Evolutionary conservation across 2,329 filamentous ascomycete species (phyloP).

Genomic region (Thielaviopsis ethacetica): DNA sequence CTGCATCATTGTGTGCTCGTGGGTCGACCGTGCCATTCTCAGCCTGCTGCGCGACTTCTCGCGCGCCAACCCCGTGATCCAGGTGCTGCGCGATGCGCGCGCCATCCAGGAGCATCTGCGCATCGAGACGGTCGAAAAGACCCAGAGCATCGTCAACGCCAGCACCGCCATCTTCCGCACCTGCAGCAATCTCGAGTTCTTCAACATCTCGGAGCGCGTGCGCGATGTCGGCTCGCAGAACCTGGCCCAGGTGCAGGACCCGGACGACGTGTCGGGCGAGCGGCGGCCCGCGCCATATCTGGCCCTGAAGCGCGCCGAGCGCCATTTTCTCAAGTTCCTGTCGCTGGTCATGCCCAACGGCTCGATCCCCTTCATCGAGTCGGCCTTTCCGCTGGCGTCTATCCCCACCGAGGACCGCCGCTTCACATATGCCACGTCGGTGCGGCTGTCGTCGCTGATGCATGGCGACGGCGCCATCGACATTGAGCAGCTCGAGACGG

Average conservation of each 20-base stretch:
- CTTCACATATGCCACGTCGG: constrained; percentile 51
- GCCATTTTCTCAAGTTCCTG: constrained; percentile 54
- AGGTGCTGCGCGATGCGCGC: constrained; percentile 47
- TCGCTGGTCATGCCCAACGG: constrained; percentile 40
- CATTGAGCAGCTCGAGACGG: constrained; percentile 48
- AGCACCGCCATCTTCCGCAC: constrained; percentile 42
- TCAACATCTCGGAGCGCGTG: constrained; percentile 48
- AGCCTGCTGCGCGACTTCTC: constrained; percentile 44
- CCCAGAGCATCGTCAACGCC: constrained; percentile 40
- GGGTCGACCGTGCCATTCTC: constrained; percentile 49
- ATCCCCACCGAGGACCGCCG: constrained; percentile 41
- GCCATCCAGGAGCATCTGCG: constrained; percentile 48
- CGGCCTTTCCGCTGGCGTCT: constrained; percentile 47
- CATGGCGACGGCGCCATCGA: constrained; percentile 29
- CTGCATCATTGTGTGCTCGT: constrained; percentile 56
- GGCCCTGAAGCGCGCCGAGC: constrained; percentile 50
- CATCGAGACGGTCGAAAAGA: constrained; percentile 36
- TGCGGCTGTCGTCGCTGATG: constrained; percentile 41
- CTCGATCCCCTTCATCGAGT: constrained; percentile 41
- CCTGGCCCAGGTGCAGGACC: constrained; percentile 7
- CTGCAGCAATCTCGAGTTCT: constrained; percentile 62
- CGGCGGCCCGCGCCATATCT: constrained; percentile 40
- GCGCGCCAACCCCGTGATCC: constrained; percentile 51
- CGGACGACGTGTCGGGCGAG: constrained; percentile 17
- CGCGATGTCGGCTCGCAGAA: constrained; percentile 15